phyloP scores from a whole-genome alignment of 768 basidiomycete genomes.

The Galerina marginata region DNA sequence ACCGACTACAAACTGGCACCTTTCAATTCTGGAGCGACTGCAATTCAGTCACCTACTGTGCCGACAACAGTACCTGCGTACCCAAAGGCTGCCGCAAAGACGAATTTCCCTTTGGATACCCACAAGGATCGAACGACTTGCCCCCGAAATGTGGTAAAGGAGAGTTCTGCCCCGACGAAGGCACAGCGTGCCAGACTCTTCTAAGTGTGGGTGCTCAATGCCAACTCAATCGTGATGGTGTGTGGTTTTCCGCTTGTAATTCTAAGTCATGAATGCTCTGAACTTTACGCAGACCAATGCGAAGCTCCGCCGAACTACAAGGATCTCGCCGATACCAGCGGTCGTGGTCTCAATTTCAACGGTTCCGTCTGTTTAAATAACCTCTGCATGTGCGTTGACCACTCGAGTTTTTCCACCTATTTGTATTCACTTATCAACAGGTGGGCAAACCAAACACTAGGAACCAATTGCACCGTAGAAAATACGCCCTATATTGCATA shows the following conservation, averaged over 20 bases:
- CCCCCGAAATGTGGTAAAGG: constrained; percentile 67
- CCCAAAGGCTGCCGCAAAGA: constrained; percentile 76
- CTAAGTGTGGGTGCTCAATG: constrained; percentile 70
- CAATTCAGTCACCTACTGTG: constrained; percentile 71
- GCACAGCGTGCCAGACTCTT: constrained; percentile 65
- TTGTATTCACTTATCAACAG: constrained; percentile 38
- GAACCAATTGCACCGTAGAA: constrained; percentile 69
- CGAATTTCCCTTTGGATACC: constrained; percentile 77
- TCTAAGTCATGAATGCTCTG: neutral
- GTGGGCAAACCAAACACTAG: constrained; percentile 79
- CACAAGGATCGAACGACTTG: constrained; percentile 40
- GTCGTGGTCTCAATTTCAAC: constrained; percentile 76
- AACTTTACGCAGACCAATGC: constrained; percentile 70
- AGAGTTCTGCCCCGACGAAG: constrained; percentile 87
- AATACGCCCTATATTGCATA: constrained; percentile 84
- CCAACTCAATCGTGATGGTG: constrained; percentile 89
- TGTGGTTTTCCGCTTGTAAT: constrained; percentile 18
- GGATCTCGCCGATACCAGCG: constrained; percentile 66
- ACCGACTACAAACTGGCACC: constrained; percentile 75
- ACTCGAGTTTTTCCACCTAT: neutral
- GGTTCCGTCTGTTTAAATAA: constrained; percentile 86
- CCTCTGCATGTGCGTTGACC: constrained; percentile 71
- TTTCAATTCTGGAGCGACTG: constrained; percentile 84
- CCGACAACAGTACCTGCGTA: constrained; percentile 57
- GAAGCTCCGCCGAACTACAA: constrained; percentile 66